These are phyloP conservation scores for Schwanniomyces pseudopolymorphus DNA, from an alignment of 805 yeast genomes.

Conservation along the genomic window DNA sequence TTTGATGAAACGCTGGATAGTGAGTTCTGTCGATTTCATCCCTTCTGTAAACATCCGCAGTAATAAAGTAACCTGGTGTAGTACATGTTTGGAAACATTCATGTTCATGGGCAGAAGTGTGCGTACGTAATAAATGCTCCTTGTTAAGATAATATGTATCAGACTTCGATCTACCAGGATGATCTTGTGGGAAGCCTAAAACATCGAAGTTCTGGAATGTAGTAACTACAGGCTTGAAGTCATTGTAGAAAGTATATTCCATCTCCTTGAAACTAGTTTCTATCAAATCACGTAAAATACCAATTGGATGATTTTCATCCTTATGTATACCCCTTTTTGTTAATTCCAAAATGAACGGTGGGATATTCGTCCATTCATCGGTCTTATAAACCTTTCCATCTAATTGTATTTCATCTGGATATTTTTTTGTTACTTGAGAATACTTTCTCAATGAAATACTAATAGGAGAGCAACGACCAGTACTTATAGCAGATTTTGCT, in stretches of 20 bases:
- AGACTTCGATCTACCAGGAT: slow-evolving; percentile 88
- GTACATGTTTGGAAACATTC: slow-evolving; percentile 68
- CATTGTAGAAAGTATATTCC: slow-evolving; percentile 76
- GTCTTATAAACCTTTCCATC: slow-evolving; percentile 53
- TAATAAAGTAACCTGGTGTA: slow-evolving; percentile 85
- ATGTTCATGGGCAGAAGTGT: slow-evolving; percentile 94
- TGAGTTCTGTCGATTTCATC: slow-evolving; percentile 96
- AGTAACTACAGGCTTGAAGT: slow-evolving; percentile 81
- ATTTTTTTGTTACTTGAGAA: slow-evolving; percentile 5
- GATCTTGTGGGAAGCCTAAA: slow-evolving; percentile 86
- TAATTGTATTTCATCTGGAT: slow-evolving; percentile 35
- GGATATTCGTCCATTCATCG: slow-evolving; percentile 85
- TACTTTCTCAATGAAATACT: background rate
- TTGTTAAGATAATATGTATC: slow-evolving; percentile 91
- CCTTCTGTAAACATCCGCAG: slow-evolving; percentile 94
- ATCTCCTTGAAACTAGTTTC: slow-evolving; percentile 63
- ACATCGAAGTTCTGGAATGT: slow-evolving; percentile 86
- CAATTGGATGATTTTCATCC: slow-evolving; percentile 81
- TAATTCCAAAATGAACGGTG: slow-evolving; percentile 66
- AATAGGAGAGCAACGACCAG: background rate
- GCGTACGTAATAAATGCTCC: slow-evolving; percentile 76
- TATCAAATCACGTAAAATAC: slow-evolving; percentile 73
- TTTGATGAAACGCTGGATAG: slow-evolving; percentile 95
- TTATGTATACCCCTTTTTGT: slow-evolving; percentile 75
- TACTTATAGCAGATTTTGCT: background rate